A percentile compares a stretch with the other conserved stretches of the same genome.
Conservation (phyloP, 2,329 filamentous ascomycete genomes). For the Nigrograna mackinnonii region DNA sequence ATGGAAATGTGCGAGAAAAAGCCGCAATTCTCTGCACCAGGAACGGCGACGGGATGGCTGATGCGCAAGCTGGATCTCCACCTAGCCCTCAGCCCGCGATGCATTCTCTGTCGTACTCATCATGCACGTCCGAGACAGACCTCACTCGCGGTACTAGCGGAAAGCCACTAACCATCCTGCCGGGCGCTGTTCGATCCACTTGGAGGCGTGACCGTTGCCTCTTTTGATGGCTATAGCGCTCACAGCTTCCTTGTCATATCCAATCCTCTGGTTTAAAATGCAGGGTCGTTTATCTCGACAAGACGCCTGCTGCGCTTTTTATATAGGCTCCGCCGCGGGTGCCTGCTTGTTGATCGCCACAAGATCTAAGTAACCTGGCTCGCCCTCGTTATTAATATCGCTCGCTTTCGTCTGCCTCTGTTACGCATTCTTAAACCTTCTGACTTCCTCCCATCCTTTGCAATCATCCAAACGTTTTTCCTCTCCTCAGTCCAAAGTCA, state of each 20-base stretch:
- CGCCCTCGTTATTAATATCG: slow-evolving; percentile 8
- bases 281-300: slow-evolving; percentile 17
- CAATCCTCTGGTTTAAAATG: slow-evolving; percentile 12
- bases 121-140: too few relatives aligned
- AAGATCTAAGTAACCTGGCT: slow-evolving; percentile 6
- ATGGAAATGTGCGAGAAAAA: too few relatives aligned
- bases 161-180: slow-evolving; percentile 14
- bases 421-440: background rate
- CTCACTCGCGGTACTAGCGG: background rate
- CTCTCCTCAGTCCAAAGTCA: too few relatives aligned
- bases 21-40: too few relatives aligned
- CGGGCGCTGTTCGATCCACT: too few relatives aligned
- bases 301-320: slow-evolving; percentile 4
- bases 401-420: too few relatives aligned
- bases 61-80: too few relatives aligned
- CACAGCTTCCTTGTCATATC: slow-evolving; percentile 6
- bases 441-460: background rate
- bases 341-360: slow-evolving; percentile 10
- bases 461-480: too few relatives aligned
- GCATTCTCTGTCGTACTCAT: too few relatives aligned
- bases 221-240: slow-evolving; percentile 4
- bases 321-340: slow-evolving; percentile 8
- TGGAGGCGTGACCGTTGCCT: slow-evolving; percentile 1
- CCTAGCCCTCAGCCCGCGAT: too few relatives aligned
- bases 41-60: too few relatives aligned